Conservation (phyloP, 2,329 filamentous ascomycete genomes). For the Cladosporium sp. region DNA sequence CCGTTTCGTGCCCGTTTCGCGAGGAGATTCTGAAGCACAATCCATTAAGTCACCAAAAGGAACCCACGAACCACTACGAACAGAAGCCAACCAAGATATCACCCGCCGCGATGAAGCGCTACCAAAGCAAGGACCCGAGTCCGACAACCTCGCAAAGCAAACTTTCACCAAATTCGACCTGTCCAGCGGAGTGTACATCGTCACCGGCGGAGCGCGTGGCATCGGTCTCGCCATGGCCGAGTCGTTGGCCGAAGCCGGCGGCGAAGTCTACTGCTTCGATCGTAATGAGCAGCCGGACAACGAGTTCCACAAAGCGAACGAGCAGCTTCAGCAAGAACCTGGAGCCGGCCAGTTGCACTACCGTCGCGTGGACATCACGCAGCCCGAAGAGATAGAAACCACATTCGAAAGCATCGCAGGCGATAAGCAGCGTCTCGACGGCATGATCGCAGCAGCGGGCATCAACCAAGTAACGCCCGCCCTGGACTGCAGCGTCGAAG, state of each 20-base stretch:
- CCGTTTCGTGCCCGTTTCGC: too few relatives aligned
- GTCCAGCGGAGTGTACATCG: slow-evolving; percentile 16
- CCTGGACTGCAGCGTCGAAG: slow-evolving; percentile 33
- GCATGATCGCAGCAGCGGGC: slow-evolving; percentile 28
- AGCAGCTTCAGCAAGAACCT: slow-evolving; percentile 33
- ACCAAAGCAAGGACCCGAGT: too few relatives aligned
- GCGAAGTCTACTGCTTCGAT: slow-evolving; percentile 47
- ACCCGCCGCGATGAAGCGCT: too few relatives aligned
- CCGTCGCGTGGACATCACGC: slow-evolving; percentile 43
- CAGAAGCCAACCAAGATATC: too few relatives aligned
- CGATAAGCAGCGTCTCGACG: slow-evolving; percentile 25
- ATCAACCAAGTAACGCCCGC: slow-evolving; percentile 26
- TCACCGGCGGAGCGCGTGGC: slow-evolving; percentile 28
- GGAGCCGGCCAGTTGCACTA: slow-evolving; percentile 43
- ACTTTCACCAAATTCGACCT: too few relatives aligned
- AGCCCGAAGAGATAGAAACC: slow-evolving; percentile 28
- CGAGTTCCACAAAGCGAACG: slow-evolving; percentile 39
- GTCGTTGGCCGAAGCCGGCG: slow-evolving; percentile 39
- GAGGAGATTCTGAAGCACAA: too few relatives aligned
- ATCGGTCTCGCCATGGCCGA: slow-evolving; percentile 28
- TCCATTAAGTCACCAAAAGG: too few relatives aligned
- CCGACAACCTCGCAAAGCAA: too few relatives aligned
- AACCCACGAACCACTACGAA: too few relatives aligned
- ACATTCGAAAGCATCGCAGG: slow-evolving; percentile 25
- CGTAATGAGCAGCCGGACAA: slow-evolving; percentile 40